Percentiles rank a stretch among this genome's conserved stretches.
These are phyloP conservation scores for Hydnum rufescens DNA, from an alignment of 768 basidiomycete species.

Conservation along the genomic window DNA sequence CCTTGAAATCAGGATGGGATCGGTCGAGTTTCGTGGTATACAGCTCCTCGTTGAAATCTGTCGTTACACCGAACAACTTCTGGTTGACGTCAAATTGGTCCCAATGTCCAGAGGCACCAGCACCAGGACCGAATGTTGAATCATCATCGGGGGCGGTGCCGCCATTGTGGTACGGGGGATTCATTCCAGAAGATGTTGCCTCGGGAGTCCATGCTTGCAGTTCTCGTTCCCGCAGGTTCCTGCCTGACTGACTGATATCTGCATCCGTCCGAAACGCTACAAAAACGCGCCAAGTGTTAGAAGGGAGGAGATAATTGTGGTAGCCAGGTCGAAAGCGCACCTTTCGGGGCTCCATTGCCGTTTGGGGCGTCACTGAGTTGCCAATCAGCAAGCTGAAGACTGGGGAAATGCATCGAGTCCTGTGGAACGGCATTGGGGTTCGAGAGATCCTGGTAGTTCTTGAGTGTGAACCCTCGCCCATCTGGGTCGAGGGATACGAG, in stretches of 20 bases:
- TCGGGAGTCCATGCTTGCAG: constrained; percentile 59
- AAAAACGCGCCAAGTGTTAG: constrained; percentile 6
- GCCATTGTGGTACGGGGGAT: constrained; percentile 9
- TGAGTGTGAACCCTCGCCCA: constrained; percentile 41
- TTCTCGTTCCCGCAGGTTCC: constrained; percentile 41
- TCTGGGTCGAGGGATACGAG: constrained; percentile 19
- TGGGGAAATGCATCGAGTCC: constrained; percentile 48
- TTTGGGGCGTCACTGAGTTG: constrained; percentile 6
- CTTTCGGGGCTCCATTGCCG: constrained; percentile 1
- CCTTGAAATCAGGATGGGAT: constrained; percentile 65
- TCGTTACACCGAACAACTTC: constrained; percentile 76
- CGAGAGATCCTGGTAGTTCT: constrained; percentile 56
- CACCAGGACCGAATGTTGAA: constrained; percentile 39
- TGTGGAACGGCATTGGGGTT: constrained; percentile 47
- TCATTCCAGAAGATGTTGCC: too few relatives aligned
- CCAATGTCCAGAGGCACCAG: constrained; percentile 34
- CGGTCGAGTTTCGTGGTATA: constrained; percentile 92
- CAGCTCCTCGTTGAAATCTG: constrained; percentile 77
- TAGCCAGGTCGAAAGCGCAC: constrained; percentile 2
- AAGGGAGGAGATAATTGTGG: neutral
- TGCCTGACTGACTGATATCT: constrained; percentile 42
- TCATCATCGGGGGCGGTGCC: constrained; percentile 29
- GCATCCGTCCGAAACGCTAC: constrained; percentile 66
- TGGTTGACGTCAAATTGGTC: constrained; percentile 94
- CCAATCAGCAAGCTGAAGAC: constrained; percentile 13